Evolutionary conservation across 352 stramenopile species (phyloP), one percentile per base, ranked within the genome.

Genomic region (Thraustotheca clavata): DNA sequence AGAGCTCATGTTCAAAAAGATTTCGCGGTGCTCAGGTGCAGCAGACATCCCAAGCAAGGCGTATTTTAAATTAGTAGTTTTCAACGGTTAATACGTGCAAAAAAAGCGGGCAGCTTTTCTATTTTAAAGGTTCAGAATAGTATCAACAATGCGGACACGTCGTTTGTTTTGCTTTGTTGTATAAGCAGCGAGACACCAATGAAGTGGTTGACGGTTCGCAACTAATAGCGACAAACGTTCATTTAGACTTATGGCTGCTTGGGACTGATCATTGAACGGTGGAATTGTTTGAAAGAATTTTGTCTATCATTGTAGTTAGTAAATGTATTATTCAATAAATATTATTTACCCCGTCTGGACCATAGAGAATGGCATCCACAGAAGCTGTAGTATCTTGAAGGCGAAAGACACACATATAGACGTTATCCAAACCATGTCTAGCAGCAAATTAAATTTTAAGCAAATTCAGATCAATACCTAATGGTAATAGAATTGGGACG

Each of bases 361-460:
- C 50, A 22, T 43, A 38, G 14, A 60, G 33, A 41, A 60, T 60
- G 24, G 33, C 50, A 22, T 60, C 50, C 6, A 60, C 31, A 38
- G 34, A 48, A 1, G 27, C 50, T 3, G 50, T 43, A 1, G 26
- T 6, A 11, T 60, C 50, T 43, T 60, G 50, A 20, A 60, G 31
- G 5, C 50, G 50, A 5, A 60, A 20, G 7, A 60, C 9, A 2
- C 50, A 20, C 26, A 22, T 60, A 38, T 43, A 60, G 7, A 35
- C 31, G 20, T 59, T 7, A 34, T 52, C 29, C 49, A 52, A 59
- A 32, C 49, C 49, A 59, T 26, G 16, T 16, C 8, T 41, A 26
- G 6, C n/a, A 27, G 33, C 16, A n/a, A 27, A 29, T 16, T 59
- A 41, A 26, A 6, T 29, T 41, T 14, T 22, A 35, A 27, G 8